phyloP scores from a whole-genome alignment of 257 asterid species.

The Scutellaria barbata region DNA sequence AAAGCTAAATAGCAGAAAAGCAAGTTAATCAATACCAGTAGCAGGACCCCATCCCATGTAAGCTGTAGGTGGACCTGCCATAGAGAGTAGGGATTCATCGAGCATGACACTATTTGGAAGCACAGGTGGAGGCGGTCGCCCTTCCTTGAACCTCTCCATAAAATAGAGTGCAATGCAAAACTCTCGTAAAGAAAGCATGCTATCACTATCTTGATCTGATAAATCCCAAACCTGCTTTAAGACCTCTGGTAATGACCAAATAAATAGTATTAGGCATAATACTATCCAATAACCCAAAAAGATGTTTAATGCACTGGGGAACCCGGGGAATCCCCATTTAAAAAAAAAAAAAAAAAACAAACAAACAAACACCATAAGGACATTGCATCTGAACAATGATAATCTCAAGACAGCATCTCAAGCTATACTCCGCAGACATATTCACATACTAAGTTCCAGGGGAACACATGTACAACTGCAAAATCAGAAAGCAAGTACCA shows the following conservation, averaged over 20 bases:
- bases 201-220: constrained; percentile 93
- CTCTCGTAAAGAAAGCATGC: constrained; percentile 97
- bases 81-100: constrained; percentile 76
- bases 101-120: constrained; percentile 86
- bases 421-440: constrained; percentile 14
- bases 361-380: not conserved
- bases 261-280: constrained; percentile 33
- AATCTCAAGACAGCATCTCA: not conserved
- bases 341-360: too few relatives aligned
- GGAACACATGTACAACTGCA: constrained; percentile 18
- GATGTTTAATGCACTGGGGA: not conserved
- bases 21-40: constrained; percentile 57
- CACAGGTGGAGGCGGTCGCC: constrained; percentile 65
- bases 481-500: constrained; percentile 22
- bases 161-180: constrained; percentile 86
- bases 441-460: constrained; percentile 23
- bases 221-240: constrained; percentile 98
- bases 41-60: constrained; percentile 66
- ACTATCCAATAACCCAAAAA: constrained; percentile 30
- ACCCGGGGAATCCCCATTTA: not conserved
- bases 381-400: not conserved
- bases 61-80: constrained; percentile 84
- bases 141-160: constrained; percentile 96
- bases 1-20: constrained; percentile 25
- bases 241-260: constrained; percentile 70